These are phyloP conservation scores for Vitrella brassicaformis DNA, from an alignment of 73 alveolate species.

Conservation along the genomic window DNA sequence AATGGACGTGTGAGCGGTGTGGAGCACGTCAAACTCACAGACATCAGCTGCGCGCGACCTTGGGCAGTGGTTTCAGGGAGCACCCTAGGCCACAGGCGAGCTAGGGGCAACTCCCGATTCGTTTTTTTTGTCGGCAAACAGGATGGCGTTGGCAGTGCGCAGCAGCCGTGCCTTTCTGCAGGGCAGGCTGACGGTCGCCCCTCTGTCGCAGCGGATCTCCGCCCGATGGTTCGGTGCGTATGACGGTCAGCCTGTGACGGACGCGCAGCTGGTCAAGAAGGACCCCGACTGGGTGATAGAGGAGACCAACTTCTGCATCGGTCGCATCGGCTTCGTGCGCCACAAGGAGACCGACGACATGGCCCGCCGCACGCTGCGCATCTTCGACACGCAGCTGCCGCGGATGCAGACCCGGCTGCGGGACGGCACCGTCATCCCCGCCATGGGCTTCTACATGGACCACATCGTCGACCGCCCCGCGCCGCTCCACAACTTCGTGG, in stretches of 20 bases:
- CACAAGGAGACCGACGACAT: constrained; percentile 3
- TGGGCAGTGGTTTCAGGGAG: not conserved
- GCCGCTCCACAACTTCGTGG: constrained; percentile 29
- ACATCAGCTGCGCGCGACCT: not conserved
- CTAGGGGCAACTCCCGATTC: too few relatives aligned
- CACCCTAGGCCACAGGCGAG: too few relatives aligned
- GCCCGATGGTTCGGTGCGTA: constrained; percentile 23
- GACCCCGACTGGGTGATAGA: constrained; percentile 29
- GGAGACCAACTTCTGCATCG: constrained; percentile 41
- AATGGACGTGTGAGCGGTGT: too few relatives aligned
- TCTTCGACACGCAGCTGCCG: constrained; percentile 30
- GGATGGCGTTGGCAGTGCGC: too few relatives aligned
- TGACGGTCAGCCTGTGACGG: constrained; percentile 26
- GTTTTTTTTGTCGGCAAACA: not conserved
- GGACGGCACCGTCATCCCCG: constrained; percentile 24
- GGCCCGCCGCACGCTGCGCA: constrained; percentile 25
- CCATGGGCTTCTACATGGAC: constrained; percentile 20
- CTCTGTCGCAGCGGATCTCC: not conserved
- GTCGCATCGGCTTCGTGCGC: constrained; percentile 25
- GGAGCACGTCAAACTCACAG: too few relatives aligned
- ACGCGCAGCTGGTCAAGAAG: constrained; percentile 24
- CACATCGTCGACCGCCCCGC: constrained; percentile 25
- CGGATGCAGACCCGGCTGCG: constrained; percentile 34
- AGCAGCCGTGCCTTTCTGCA: too few relatives aligned
- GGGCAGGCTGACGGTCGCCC: too few relatives aligned